phyloP scores from a whole-genome alignment of 2,329 filamentous ascomycete species.

The Penicillium hesseltinei region DNA sequence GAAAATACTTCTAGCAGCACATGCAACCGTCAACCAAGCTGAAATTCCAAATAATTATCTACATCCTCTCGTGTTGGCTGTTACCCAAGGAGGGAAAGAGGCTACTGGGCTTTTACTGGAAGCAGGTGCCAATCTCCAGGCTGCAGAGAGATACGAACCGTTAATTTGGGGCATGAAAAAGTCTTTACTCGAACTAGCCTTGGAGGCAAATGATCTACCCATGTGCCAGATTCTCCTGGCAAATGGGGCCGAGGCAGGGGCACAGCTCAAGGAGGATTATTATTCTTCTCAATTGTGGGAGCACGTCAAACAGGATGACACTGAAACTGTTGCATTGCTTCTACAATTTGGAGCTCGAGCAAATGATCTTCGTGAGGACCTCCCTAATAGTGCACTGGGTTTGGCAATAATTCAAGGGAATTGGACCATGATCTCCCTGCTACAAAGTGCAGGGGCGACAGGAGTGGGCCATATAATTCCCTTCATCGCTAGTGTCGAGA shows the following conservation, averaged over 20 bases:
- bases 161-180: accelerated
- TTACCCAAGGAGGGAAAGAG: background rate
- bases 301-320: background rate
- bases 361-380: background rate
- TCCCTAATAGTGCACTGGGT: background rate
- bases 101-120: background rate
- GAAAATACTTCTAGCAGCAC: background rate
- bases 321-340: background rate
- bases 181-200: background rate
- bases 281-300: background rate
- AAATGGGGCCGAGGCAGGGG: background rate
- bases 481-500: background rate
- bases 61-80: background rate
- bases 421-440: background rate
- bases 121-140: background rate
- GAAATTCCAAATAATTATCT: background rate
- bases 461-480: background rate
- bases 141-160: background rate
- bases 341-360: background rate
- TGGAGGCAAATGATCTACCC: background rate
- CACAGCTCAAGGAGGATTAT: background rate
- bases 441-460: background rate
- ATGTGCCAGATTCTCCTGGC: background rate
- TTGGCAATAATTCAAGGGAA: background rate
- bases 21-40: background rate